Base-by-base conservation (phyloP, 2,329 filamentous ascomycete genomes). In the Fusarium sp. region DNA sequence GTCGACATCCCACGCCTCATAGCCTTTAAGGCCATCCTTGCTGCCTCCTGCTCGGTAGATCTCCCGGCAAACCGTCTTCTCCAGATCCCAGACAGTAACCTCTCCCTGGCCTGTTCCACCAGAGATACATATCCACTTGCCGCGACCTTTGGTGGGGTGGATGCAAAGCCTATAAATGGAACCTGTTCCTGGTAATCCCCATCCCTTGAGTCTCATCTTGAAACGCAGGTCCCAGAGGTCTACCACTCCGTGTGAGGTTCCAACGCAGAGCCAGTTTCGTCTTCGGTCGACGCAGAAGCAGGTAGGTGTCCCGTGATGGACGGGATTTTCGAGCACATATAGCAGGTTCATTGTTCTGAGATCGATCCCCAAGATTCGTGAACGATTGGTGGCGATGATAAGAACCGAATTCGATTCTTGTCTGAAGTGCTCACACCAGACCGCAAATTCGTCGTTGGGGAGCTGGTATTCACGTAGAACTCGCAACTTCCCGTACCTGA, bases 211-310 rank as follows among this genome's bases (percentile, higher is more conserved):
- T 23, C 94, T 89, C 73, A 98, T 88, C 71, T 90, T 92, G 85
- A 99, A 99, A n/a, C 96, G 92, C 41, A 99, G 86, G 80, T 99
- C 96, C 96, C 96, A 99, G 2, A 99, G 87, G 77, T 97, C 93
- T 8, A 99, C 85, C 30, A 98, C 91, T 37, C 97, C 96, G 77
- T 98, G 95, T 0, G 94, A 94, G 1, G 97, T 99, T 37, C 95
- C 96, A 1, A 98, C 83, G 2, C 97, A 87, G 4, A 99, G 85
- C 96, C 96, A 99, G 76, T 96, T 94, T 53, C 92, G 91, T 77
- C 91, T 93, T 61, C 90, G 88, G 76, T 98, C 94, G 34, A 97
- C 87, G 75, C 93, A 95, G 80, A 99, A 98, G 72, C 94, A 96
- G 1, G 94, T 98, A 1, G 94, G 94, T 1, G 91, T 93, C 12